Percentiles rank a stretch among this genome's conserved stretches.
phyloP scores from a whole-genome alignment of 148 eudicot species.

The Camellia sinensis region DNA sequence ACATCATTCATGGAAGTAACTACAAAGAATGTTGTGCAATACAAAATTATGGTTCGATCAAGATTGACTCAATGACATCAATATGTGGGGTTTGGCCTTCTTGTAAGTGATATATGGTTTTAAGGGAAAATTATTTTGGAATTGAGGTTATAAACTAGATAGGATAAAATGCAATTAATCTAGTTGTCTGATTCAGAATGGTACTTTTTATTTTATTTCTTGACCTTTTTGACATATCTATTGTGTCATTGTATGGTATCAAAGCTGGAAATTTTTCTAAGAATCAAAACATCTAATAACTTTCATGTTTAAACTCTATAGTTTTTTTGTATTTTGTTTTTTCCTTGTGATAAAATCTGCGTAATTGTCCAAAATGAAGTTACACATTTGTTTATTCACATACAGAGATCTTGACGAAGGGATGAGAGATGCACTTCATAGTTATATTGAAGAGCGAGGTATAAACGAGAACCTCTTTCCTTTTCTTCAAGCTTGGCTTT shows the following conservation, averaged over 20 bases:
- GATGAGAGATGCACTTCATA: conserved; percentile 64
- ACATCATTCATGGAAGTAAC: background rate
- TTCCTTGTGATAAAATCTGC: background rate
- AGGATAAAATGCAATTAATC: background rate
- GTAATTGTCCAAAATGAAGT: background rate
- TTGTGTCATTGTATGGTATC: no score
- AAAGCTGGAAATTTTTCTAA: background rate
- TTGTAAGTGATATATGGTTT: background rate
- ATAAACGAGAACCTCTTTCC: conserved; percentile 70
- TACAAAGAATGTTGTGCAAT: no score
- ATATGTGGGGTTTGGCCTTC: background rate
- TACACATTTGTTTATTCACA: background rate
- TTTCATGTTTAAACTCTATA: background rate
- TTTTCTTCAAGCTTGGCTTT: conserved; percentile 81
- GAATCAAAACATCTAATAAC: background rate
- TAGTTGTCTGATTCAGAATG: background rate
- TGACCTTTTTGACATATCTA: no score
- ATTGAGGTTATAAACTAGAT: background rate
- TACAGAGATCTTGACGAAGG: conserved; percentile 27
- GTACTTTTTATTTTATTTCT: no score
- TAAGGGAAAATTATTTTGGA: background rate
- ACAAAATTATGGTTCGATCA: background rate
- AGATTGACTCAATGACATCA: background rate
- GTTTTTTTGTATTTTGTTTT: background rate
- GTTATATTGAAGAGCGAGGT: conserved; percentile 63